Percentiles rank a stretch among this genome's conserved stretches.
phyloP scores from a whole-genome alignment of 73 alveolate species.

The Paramecium primaurelia region DNA sequence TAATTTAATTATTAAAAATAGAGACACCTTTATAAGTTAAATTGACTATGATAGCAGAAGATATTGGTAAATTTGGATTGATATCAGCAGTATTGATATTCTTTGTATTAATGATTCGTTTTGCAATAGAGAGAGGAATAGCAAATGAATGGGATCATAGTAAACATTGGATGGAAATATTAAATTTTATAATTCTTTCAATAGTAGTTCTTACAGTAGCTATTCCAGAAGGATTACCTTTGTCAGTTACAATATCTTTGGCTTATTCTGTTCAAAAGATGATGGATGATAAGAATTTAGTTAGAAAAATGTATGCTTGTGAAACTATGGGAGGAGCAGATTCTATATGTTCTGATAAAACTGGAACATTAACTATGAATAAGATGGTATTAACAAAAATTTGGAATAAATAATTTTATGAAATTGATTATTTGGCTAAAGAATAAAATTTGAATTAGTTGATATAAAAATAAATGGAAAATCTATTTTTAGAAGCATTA shows the following conservation, averaged over 20 bases:
- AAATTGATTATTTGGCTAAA: conserved; percentile 51
- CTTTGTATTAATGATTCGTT: conserved; percentile 25
- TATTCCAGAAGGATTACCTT: conserved; percentile 79
- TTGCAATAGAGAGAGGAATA: conserved; percentile 52
- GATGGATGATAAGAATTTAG: conserved; percentile 76
- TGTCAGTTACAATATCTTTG: conserved; percentile 73
- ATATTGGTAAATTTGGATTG: conserved; percentile 70
- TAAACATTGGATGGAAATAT: conserved; percentile 65
- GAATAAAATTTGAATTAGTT: not conserved
- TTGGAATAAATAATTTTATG: conserved; percentile 46
- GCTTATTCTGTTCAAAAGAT: conserved; percentile 75
- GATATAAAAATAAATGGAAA: not conserved
- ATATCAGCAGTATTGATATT: conserved; percentile 51
- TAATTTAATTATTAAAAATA: not conserved
- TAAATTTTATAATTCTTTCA: conserved; percentile 71
- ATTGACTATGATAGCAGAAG: conserved; percentile 65
- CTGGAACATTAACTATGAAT: conserved; percentile 81
- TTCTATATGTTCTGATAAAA: conserved; percentile 75
- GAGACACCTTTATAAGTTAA: conserved; percentile 57
- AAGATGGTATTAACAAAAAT: conserved; percentile 62
- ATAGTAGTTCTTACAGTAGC: conserved; percentile 76
- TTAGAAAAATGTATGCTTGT: conserved; percentile 76
- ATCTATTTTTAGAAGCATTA: conserved; percentile 38
- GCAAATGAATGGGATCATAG: conserved; percentile 59
- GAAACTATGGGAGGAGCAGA: conserved; percentile 91